Evolutionary conservation across 192 early-diverging fungal species (phyloP), one percentile per base, ranked within the genome.

Genomic region (Coemansia sp.): DNA sequence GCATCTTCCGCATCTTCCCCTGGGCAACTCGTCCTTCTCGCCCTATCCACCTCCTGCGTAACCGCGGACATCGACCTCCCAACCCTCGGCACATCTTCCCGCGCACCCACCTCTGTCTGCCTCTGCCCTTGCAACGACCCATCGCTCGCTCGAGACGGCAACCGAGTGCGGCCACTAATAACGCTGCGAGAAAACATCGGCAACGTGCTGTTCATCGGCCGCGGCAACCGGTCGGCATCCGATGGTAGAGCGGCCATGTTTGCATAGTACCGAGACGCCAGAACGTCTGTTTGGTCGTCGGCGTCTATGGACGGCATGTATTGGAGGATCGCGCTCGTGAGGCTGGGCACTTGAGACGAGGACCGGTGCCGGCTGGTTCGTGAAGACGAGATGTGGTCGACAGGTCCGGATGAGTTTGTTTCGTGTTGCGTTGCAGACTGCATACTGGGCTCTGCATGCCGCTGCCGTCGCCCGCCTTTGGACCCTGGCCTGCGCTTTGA

Each of bases 121-220:
- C 5, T 47, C 15, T 5, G 26, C 44, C 46, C 31, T 20, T 62
- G 48, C 9, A 48, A 38, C 49, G 46, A 68, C 14, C 18, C 60
- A 8, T 70, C 68, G 61, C 76, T 73, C 26, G 60, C 64, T 10
- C 61, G 48, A 0, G 64, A 63, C 47, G 76, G 73, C 9, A 54
- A 1, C 10, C 8, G 26, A 0, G 52, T 26, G 25, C 54, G 50
- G 4, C 56, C 58, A 1, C 61, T 66, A 28, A 67, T 60, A 17
- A 79, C 71, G 68, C 77, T 79, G 15, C 68, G 71, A 12, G 77
- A 79, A 44, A 79, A 73, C 64, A 79, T 26, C 38, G 77, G 77
- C 61, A 79, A 25, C 20, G 77, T 79, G 59, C 77, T 79, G 59
- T 79, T 79, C 71, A 74, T 79, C 11, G 77, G 77, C 25, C 42